phyloP scores from a whole-genome alignment of 2,329 filamentous ascomycete species.

The Colletotrichum horii region DNA sequence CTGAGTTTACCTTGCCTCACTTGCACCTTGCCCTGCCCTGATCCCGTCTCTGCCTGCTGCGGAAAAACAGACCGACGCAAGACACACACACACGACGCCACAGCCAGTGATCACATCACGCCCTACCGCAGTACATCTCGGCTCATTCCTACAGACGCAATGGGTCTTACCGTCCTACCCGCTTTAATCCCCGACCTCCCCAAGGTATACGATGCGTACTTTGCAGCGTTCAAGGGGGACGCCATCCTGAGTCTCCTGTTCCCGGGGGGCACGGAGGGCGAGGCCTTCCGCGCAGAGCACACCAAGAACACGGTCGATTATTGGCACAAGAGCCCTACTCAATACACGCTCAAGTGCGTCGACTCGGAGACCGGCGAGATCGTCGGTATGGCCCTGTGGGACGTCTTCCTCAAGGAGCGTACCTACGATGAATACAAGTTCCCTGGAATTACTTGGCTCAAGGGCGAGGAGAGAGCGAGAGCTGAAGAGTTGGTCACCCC shows the following conservation, averaged over 20 bases:
- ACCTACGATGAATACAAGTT: conserved; percentile 46
- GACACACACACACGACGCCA: not conserved
- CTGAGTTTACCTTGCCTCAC: not conserved
- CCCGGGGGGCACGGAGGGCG: conserved; percentile 34
- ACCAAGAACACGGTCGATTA: conserved; percentile 43
- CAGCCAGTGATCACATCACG: not conserved
- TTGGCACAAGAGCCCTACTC: conserved; percentile 41
- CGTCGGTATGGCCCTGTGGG: conserved; percentile 52
- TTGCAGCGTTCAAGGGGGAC: conserved; percentile 45
- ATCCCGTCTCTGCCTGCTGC: not conserved
- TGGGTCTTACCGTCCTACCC: conserved; percentile 46
- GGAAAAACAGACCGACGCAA: not conserved
- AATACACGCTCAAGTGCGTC: conserved; percentile 53
- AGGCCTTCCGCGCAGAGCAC: conserved; percentile 47
- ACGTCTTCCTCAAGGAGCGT: conserved; percentile 43
- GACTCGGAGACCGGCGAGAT: conserved; percentile 47
- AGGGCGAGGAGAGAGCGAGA: conserved; percentile 44
- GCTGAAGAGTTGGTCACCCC: conserved; percentile 48
- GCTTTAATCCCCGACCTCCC: conserved; percentile 51
- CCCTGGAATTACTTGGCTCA: conserved; percentile 49
- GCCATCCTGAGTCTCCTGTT: conserved; percentile 50
- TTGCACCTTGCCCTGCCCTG: not conserved
- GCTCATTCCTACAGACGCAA: conserved; percentile 21
- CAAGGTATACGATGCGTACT: conserved; percentile 52
- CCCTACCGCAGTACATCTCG: not conserved